Evolutionary conservation across 805 yeast species (phyloP), one percentile per base, ranked within the genome.

Genomic region (Yarrowia sp.): DNA sequence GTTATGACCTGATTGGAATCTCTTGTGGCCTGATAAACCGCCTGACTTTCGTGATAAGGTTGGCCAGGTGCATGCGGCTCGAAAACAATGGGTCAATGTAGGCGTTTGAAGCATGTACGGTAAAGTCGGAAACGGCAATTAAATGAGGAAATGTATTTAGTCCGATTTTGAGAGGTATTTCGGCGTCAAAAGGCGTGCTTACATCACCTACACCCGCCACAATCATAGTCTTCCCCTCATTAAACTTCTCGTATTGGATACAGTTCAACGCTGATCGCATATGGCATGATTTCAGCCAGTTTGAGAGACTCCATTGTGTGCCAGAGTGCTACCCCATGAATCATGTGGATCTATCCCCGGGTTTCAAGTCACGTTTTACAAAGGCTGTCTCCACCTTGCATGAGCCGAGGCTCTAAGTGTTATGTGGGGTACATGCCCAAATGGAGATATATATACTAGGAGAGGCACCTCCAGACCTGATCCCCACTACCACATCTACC

Each of bases 1-100:
- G 65, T 59, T 59, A 59, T 59, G 65, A 40, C 38, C 65, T 59
- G 65, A 59, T 59, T 26, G 32, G 42, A 43, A 8, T n/a, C 11
- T 32, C 40, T 15, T 43, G 65, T 59, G 65, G 65, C 43, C 65
- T 59, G 65, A 59, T 43, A 59, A 45, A 43, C 65, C 65, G 65
- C 65, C 65, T 45, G 52, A 45, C 42, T 59, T 59, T 59, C n/a
- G 45, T n/a, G 46, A 19, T 43, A 58, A 43, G 50, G 65, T 58
- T 58, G 32, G 26, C 40, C 8, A 26, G 32, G 41, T 15, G 40
- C 55, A 53, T 38, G 59, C 59, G 59, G 59, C 59, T 53, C 35
- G 14, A 26, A 26, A 26, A 26, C 32, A 26, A 26, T 26, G 32
- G 32, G 32, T 26, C 3, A 26, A 26, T 26, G 32, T 26, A 38